Base-by-base conservation (phyloP, 306 rosid species). In the Astragalus membranaceus region DNA sequence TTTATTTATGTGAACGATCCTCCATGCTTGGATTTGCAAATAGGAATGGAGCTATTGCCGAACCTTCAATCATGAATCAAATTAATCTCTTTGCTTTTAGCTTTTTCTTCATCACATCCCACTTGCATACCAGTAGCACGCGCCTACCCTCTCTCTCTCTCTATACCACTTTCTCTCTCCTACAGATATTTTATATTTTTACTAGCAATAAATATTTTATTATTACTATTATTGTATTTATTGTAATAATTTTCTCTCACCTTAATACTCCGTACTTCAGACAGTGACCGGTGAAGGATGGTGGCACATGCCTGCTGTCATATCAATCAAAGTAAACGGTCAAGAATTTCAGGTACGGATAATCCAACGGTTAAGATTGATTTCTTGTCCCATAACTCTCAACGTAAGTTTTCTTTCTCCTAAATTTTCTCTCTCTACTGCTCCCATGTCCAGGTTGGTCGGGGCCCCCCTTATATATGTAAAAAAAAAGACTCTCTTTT, bases 231-330 rank as follows among this genome's bases (percentile, higher is more conserved):
- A 36, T 36, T 5, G 41, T 36, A 36, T 54, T 30, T 46, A 60
- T 71, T 64, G 70, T 48, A 71, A 67, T 61, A 70, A 70, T 78
- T 70, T 74, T 37, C 36, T 36, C 69, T 8, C 43, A 46, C 58
- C 59, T 32, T 6, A 65, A 78, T 65, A 75, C 80, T 79, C 89
- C 93, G 97, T 91, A 91, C 93, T 80, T 77, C 75, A 75, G 96
- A 87, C 93, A 91, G 83, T 64, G 91, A 87, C 96, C 89, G 75
- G 87, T 87, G 88, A 83, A 79, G 93, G 86, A 84, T 88, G 93
- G 97, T 85, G 86, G 88, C 97, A 87, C 97, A 91, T 91, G 93
- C 91, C 72, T 81, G 60, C 84, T 87, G 93, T 91, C 97, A 88
- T 78, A 89, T 91, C 97, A 79, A 5, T 58, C 6, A 0, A 13